phyloP scores from a whole-genome alignment of 257 asterid genomes.

The Rehmannia glutinosa region DNA sequence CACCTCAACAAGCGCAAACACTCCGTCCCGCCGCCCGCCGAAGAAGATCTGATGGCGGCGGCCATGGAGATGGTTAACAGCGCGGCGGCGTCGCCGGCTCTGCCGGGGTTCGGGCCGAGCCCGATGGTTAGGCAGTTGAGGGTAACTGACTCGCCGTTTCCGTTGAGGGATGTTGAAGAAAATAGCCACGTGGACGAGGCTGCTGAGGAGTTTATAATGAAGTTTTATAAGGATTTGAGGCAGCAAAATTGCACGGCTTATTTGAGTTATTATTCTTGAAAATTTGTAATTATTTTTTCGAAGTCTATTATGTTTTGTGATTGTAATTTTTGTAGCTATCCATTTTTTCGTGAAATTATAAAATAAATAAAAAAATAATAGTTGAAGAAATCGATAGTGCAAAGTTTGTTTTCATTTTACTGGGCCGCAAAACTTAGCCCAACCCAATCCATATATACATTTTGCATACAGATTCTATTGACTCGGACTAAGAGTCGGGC shows the following conservation, averaged over 20 bases:
- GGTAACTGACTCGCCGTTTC: constrained; percentile 65
- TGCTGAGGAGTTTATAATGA: constrained; percentile 53
- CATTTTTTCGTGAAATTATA: not conserved
- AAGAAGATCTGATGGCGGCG: constrained; percentile 22
- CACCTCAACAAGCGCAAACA: constrained; percentile 36
- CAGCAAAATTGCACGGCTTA: constrained; percentile 24
- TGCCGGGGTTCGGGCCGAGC: constrained; percentile 70
- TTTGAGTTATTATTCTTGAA: constrained; percentile 13
- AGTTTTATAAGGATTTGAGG: constrained; percentile 51
- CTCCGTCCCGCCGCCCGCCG: constrained; percentile 14
- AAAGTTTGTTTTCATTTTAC: too few relatives aligned
- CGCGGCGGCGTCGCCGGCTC: constrained; percentile 50
- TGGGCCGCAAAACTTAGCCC: too few relatives aligned
- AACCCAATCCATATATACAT: too few relatives aligned
- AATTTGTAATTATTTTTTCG: not conserved
- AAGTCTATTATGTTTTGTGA: too few relatives aligned
- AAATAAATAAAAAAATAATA: not conserved
- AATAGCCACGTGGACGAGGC: constrained; percentile 42
- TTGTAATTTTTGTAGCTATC: constrained; percentile 8
- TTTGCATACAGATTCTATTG: too few relatives aligned
- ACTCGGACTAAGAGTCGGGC: too few relatives aligned
- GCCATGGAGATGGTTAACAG: constrained; percentile 37
- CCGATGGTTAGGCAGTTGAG: constrained; percentile 70
- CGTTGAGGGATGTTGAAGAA: constrained; percentile 35
- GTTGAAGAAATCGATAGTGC: too few relatives aligned